phyloP scores from a whole-genome alignment of 2,329 filamentous ascomycete genomes.

The Colletotrichum acutatum region DNA sequence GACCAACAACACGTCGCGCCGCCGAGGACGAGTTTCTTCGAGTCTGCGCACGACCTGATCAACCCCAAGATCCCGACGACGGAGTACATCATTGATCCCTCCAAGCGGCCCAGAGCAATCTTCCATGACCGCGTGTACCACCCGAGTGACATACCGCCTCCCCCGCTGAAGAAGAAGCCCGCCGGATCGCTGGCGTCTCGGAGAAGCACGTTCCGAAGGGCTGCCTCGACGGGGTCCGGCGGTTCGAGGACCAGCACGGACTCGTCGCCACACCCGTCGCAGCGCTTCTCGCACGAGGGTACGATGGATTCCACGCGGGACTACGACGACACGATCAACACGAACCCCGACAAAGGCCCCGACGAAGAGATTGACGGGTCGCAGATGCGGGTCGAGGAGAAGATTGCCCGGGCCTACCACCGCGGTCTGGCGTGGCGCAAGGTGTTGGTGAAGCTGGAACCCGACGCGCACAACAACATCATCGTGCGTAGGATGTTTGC shows the following conservation, averaged over 20 bases:
- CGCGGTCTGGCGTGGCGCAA: constrained; percentile 94
- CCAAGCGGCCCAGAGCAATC: constrained; percentile 85
- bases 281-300: constrained; percentile 53
- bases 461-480: constrained; percentile 98
- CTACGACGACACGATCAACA: constrained; percentile 63
- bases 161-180: constrained; percentile 70
- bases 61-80: constrained; percentile 87
- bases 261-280: constrained; percentile 38
- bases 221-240: constrained; percentile 30
- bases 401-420: constrained; percentile 96
- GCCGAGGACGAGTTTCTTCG: constrained; percentile 92
- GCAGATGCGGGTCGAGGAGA: constrained; percentile 93
- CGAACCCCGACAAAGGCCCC: constrained; percentile 54
- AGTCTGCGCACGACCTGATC: constrained; percentile 91
- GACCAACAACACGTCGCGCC: constrained; percentile 73
- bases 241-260: constrained; percentile 37
- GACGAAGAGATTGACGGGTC: constrained; percentile 63
- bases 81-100: constrained; percentile 86
- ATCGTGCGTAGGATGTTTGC: constrained; percentile 96
- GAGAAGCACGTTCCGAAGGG: constrained; percentile 42
- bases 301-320: constrained; percentile 57
- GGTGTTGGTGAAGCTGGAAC: constrained; percentile 93
- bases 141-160: constrained; percentile 89
- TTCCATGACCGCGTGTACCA: constrained; percentile 98
- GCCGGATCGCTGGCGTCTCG: constrained; percentile 48